These are phyloP conservation scores for Lipomyces yamadae DNA, from an alignment of 805 yeast species.

Conservation along the genomic window DNA sequence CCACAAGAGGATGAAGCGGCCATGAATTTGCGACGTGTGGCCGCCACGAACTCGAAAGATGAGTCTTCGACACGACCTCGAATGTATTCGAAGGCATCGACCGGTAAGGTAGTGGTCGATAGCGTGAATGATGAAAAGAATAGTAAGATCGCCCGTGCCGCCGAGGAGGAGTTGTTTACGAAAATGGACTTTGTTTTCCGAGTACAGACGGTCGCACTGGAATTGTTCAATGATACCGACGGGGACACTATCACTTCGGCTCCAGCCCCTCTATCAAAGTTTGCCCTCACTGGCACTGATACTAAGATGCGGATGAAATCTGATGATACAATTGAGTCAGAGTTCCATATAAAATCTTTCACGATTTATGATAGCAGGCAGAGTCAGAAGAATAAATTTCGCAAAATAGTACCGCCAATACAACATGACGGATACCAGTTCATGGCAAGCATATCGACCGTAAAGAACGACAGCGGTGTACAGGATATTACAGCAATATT, in stretches of 20 bases:
- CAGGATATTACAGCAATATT: constrained; percentile 58
- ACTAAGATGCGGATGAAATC: constrained; percentile 57
- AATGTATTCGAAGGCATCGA: constrained; percentile 18
- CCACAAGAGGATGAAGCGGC: constrained; percentile 29
- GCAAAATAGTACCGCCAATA: constrained; percentile 77
- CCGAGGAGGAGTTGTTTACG: constrained; percentile 29
- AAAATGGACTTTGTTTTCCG: constrained; percentile 39
- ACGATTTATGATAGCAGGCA: constrained; percentile 75
- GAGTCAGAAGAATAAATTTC: constrained; percentile 67
- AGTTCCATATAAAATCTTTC: constrained; percentile 70
- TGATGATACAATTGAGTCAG: constrained; percentile 62
- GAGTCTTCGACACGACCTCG: constrained; percentile 14
- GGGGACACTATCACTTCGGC: constrained; percentile 23
- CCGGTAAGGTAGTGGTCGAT: background rate
- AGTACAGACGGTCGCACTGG: constrained; percentile 34
- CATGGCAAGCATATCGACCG: constrained; percentile 57
- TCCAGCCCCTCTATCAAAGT: constrained; percentile 53
- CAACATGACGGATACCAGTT: constrained; percentile 72
- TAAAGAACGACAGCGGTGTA: constrained; percentile 39
- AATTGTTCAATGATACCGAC: constrained; percentile 42
- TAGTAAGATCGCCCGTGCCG: background rate
- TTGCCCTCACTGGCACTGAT: constrained; percentile 65
- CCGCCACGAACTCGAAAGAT: constrained; percentile 8
- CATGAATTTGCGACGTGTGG: constrained; percentile 11
- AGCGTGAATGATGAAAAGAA: constrained; percentile 12